Evolutionary conservation across 441 rosid genomes (phyloP).

Genomic region (Euphorbia schlechtendalii): DNA sequence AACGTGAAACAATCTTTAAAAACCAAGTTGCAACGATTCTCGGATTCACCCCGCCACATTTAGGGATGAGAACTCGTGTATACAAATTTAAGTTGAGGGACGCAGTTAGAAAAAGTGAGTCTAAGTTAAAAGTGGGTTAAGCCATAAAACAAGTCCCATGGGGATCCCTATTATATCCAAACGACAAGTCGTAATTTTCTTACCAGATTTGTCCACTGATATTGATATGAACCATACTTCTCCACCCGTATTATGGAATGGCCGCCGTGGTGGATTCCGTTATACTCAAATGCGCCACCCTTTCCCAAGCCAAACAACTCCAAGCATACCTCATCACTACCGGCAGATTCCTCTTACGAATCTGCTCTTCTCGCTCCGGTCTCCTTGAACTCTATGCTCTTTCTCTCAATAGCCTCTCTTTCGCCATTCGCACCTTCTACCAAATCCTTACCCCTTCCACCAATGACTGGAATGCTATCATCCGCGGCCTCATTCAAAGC

Average conservation of each 20-base stretch:
- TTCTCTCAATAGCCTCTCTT: slow-evolving; percentile 46
- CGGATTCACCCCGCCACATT: too few species aligned
- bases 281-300: slow-evolving; percentile 32
- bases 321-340: slow-evolving; percentile 57
- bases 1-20: too few species aligned
- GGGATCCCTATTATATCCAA: too few species aligned
- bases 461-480: slow-evolving; percentile 78
- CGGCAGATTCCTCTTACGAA: slow-evolving; percentile 44
- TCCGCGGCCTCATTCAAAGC: slow-evolving; percentile 60
- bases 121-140: too few species aligned
- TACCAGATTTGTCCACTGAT: not conserved
- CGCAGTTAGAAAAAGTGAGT: too few species aligned
- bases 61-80: too few species aligned
- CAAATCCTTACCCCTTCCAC: slow-evolving; percentile 54
- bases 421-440: slow-evolving; percentile 48
- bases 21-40: too few species aligned
- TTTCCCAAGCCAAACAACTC: slow-evolving; percentile 53
- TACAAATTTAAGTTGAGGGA: too few species aligned
- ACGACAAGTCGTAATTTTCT: not conserved
- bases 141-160: too few species aligned
- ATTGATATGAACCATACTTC: not conserved
- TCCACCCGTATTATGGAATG: not conserved
- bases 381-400: slow-evolving; percentile 69
- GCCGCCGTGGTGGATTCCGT: slow-evolving; percentile 12
- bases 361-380: slow-evolving; percentile 47